Evolutionary conservation across 2,329 filamentous ascomycete genomes (phyloP).

Genomic region (Talaromyces pinophilus): DNA sequence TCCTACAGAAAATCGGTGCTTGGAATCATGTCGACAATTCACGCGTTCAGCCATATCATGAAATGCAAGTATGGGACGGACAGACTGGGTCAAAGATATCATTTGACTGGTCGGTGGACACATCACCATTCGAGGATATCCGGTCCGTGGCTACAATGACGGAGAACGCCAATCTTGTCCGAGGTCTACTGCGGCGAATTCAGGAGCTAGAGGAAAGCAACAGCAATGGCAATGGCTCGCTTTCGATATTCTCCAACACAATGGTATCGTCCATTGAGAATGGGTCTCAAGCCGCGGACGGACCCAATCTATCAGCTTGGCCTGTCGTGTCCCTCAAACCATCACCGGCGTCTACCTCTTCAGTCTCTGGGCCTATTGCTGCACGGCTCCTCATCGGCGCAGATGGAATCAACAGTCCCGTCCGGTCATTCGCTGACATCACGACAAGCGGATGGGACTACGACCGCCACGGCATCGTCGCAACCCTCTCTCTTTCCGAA

Average conservation of each 20-base stretch:
- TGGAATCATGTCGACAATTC: slow-evolving; percentile 74
- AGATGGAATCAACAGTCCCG: slow-evolving; percentile 92
- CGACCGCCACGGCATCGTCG: slow-evolving; percentile 83
- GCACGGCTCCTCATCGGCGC: slow-evolving; percentile 88
- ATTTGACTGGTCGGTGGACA: slow-evolving; percentile 71
- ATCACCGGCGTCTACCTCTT: slow-evolving; percentile 35
- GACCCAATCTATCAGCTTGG: slow-evolving; percentile 80
- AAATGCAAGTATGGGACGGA: slow-evolving; percentile 99
- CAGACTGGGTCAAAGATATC: slow-evolving; percentile 82
- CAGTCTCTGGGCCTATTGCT: slow-evolving; percentile 59
- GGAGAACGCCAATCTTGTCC: slow-evolving; percentile 88
- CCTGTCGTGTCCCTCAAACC: slow-evolving; percentile 75
- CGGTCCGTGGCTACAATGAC: slow-evolving; percentile 90
- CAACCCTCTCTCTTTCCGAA: slow-evolving; percentile 72
- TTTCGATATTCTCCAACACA: slow-evolving; percentile 70
- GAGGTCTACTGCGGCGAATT: slow-evolving; percentile 71
- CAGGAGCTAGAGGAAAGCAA: slow-evolving; percentile 56
- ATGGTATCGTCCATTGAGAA: slow-evolving; percentile 78
- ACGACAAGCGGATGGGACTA: slow-evolving; percentile 91
- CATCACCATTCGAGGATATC: slow-evolving; percentile 48
- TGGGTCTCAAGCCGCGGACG: slow-evolving; percentile 66
- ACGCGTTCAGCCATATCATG: slow-evolving; percentile 82
- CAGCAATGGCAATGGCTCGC: slow-evolving; percentile 45
- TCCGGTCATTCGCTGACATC: slow-evolving; percentile 85
- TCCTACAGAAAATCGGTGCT: slow-evolving; percentile 78